phyloP scores from a whole-genome alignment of 495 filamentous ascomycete genomes.

The Schizothecium vesticola region DNA sequence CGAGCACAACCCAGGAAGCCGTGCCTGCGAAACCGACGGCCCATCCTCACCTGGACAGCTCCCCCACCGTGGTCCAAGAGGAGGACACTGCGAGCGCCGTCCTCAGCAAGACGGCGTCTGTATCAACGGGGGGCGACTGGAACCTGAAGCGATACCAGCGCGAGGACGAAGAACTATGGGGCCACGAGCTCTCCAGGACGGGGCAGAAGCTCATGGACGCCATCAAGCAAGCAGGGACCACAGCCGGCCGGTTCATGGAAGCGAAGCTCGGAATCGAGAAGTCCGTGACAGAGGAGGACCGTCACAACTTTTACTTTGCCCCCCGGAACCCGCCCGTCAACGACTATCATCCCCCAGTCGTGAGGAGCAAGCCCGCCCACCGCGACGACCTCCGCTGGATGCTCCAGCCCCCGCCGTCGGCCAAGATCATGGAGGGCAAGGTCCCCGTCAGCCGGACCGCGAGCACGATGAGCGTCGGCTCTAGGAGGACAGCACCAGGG shows the following conservation, averaged over 20 bases:
- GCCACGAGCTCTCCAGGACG: constrained; percentile 38
- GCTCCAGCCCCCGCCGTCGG: constrained; percentile 79
- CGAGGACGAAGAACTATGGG: constrained; percentile 82
- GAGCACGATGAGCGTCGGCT: constrained; percentile 31
- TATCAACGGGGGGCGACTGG: constrained; percentile 51
- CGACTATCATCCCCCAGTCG: constrained; percentile 80
- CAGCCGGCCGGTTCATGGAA: constrained; percentile 44
- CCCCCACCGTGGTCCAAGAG: constrained; percentile 30
- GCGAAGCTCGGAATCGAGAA: constrained; percentile 38
- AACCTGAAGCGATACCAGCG: constrained; percentile 72
- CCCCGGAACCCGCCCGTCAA: constrained; percentile 76
- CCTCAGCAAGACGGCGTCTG: constrained; percentile 28
- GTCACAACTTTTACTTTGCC: constrained; percentile 53
- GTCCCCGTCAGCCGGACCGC: constrained; percentile 50
- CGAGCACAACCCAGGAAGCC: not conserved
- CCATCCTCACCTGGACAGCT: constrained; percentile 4
- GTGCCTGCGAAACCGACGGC: constrained; percentile 1
- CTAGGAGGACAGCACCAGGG: constrained; percentile 19
- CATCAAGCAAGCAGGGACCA: constrained; percentile 47
- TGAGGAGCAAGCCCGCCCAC: constrained; percentile 63
- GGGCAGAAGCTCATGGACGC: constrained; percentile 45
- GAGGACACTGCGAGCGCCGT: constrained; percentile 22
- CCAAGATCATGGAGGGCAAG: constrained; percentile 83
- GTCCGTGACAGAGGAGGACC: constrained; percentile 38
- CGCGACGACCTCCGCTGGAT: constrained; percentile 76